These are phyloP conservation scores for Thelonectria rubi DNA, from an alignment of 2,329 filamentous ascomycete genomes.

Conservation along the genomic window DNA sequence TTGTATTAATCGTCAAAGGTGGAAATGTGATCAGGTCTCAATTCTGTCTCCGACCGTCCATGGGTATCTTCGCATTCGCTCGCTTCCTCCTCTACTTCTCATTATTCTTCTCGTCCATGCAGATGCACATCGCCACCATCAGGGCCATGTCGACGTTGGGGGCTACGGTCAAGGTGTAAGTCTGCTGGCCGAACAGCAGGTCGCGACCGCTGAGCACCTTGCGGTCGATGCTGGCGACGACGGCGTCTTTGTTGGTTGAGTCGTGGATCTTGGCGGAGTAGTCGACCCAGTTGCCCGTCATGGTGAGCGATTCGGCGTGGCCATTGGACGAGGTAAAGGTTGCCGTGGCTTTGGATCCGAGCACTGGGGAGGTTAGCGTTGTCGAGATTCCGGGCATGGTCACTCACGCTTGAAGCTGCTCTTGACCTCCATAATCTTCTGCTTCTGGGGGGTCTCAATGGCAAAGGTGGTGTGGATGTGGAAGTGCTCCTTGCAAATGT, in stretches of 20 bases:
- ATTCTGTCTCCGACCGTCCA: neutral
- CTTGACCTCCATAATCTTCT: constrained; percentile 64
- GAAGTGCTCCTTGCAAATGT: constrained; percentile 62
- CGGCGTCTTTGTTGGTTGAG: constrained; percentile 55
- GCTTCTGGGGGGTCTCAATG: constrained; percentile 55
- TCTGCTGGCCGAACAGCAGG: constrained; percentile 68
- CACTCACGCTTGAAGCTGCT: constrained; percentile 61
- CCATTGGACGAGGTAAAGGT: constrained; percentile 63
- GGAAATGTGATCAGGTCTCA: neutral
- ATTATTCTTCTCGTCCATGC: constrained; percentile 70
- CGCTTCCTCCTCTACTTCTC: constrained; percentile 27
- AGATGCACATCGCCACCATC: constrained; percentile 73
- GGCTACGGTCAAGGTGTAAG: constrained; percentile 70
- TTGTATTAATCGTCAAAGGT: neutral
- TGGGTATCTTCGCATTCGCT: constrained; percentile 13
- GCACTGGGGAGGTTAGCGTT: constrained; percentile 50
- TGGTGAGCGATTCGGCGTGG: constrained; percentile 56
- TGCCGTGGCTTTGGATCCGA: constrained; percentile 63
- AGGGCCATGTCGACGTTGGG: constrained; percentile 72
- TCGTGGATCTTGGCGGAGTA: constrained; percentile 66
- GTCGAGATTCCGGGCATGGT: neutral
- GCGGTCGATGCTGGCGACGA: constrained; percentile 68
- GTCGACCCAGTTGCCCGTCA: constrained; percentile 71
- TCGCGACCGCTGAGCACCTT: constrained; percentile 66
- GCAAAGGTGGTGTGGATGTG: constrained; percentile 62